Conservation (phyloP, 2,329 filamentous ascomycete genomes). For the Sarocladium oryzae region DNA sequence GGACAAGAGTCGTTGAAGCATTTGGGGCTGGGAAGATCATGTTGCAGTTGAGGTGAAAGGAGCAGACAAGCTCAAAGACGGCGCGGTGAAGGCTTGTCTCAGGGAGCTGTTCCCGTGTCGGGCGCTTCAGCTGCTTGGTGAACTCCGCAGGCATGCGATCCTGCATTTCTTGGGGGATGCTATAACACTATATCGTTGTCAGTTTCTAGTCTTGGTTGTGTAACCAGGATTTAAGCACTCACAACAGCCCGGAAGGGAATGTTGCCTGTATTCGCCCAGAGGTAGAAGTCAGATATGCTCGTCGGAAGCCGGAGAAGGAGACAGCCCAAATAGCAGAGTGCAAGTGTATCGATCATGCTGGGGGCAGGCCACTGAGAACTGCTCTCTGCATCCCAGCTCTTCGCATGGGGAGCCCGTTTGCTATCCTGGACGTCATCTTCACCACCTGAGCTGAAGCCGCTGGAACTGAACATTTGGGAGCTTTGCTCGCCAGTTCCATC, state of each 20-base stretch:
- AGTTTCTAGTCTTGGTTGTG: conserved; percentile 1
- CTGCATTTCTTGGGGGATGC: conserved; percentile 58
- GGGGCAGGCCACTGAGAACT: conserved; percentile 52
- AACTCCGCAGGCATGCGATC: conserved; percentile 57
- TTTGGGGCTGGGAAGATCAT: conserved; percentile 59
- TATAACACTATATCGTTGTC: conserved; percentile 35
- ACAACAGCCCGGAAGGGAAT: conserved; percentile 68
- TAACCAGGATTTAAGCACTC: conserved; percentile 20
- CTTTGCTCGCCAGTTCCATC: conserved; percentile 12
- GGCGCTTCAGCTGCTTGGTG: conserved; percentile 50
- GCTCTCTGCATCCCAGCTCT: conserved; percentile 25
- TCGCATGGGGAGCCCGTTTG: conserved; percentile 2
- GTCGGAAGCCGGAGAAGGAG: conserved; percentile 70
- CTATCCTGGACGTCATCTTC: conserved; percentile 1
- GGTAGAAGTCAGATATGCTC: conserved; percentile 64
- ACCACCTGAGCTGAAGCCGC: conserved; percentile 16
- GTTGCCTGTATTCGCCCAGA: conserved; percentile 60
- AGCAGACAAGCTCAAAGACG: conserved; percentile 54
- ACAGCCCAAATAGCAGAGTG: conserved; percentile 72
- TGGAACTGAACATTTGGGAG: conserved; percentile 32
- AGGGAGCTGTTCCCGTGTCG: conserved; percentile 33
- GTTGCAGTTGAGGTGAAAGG: conserved; percentile 61
- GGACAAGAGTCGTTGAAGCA: conserved; percentile 57
- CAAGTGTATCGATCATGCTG: conserved; percentile 66
- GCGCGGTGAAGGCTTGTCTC: conserved; percentile 57